phyloP scores from a whole-genome alignment of 2,329 filamentous ascomycete genomes.

The Botrytis fabae region DNA sequence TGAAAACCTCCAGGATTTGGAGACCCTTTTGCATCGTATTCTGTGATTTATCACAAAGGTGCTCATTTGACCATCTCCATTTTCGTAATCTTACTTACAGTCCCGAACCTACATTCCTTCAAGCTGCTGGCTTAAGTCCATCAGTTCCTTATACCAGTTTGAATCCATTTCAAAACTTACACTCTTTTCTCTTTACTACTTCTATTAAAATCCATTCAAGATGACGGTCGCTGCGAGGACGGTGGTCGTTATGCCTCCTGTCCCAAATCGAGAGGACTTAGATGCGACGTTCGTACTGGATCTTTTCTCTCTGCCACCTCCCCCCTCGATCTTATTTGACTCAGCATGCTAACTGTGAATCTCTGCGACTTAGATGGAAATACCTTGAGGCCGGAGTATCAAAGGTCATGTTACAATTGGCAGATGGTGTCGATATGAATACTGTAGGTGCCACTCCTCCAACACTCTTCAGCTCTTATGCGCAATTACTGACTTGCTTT shows the following conservation, averaged over 20 bases:
- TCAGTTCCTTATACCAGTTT: not conserved
- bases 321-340: not conserved
- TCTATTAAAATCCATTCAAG: conserved; percentile 14
- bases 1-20: not conserved
- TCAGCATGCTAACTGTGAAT: not conserved
- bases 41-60: conserved; percentile 10
- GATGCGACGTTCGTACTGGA: conserved; percentile 57
- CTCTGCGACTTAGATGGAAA: conserved; percentile 66
- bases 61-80: not conserved
- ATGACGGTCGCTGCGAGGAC: conserved; percentile 30
- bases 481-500: conserved; percentile 17
- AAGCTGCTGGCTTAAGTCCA: not conserved
- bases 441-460: conserved; percentile 56
- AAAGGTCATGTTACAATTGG: conserved; percentile 89
- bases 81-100: not conserved
- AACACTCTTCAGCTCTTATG: conserved; percentile 2
- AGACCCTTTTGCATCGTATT: not conserved
- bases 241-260: conserved; percentile 50
- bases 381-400: conserved; percentile 88
- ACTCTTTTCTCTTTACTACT: not conserved
- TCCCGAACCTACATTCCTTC: not conserved
- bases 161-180: not conserved
- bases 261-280: conserved; percentile 63
- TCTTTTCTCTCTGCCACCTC: not conserved
- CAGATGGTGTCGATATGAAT: conserved; percentile 90